Conservation (phyloP, 116 monocot genomes). For the Posidonia oceanica region DNA sequence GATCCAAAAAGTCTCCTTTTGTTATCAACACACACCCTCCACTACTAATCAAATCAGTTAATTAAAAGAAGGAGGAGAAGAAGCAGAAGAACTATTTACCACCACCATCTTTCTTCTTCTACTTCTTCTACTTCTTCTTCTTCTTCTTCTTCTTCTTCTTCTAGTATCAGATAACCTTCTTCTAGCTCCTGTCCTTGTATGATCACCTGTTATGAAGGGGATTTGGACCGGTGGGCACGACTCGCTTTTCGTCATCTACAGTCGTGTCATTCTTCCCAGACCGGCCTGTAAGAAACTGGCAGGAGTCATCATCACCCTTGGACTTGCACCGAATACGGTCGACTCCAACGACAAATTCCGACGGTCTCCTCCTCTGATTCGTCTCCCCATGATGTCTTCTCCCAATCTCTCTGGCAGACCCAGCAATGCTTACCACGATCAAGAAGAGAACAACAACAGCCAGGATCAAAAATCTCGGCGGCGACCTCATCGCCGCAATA, state of each 20-base stretch:
- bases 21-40: not conserved
- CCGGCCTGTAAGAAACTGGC: not conserved
- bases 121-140: constrained; percentile 1
- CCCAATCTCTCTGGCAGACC: constrained; percentile 4
- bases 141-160: not conserved
- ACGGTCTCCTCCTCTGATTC: not conserved
- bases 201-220: constrained; percentile 43
- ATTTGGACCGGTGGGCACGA: constrained; percentile 53
- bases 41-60: not conserved
- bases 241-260: constrained; percentile 37
- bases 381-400: constrained; percentile 5
- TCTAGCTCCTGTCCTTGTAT: constrained; percentile 2
- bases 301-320: constrained; percentile 7
- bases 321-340: not conserved
- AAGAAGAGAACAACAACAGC: not conserved
- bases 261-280: constrained; percentile 9
- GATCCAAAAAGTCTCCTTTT: constrained; percentile 1
- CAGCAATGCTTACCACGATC: not conserved
- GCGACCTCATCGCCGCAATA: not conserved
- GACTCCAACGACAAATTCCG: not conserved
- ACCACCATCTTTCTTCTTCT: not conserved
- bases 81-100: not conserved
- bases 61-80: constrained; percentile 14
- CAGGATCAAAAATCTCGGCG: not conserved
- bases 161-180: constrained; percentile 5